Evolutionary conservation across 495 filamentous ascomycete genomes (phyloP).

Genomic region (Neurospora tetraspora): DNA sequence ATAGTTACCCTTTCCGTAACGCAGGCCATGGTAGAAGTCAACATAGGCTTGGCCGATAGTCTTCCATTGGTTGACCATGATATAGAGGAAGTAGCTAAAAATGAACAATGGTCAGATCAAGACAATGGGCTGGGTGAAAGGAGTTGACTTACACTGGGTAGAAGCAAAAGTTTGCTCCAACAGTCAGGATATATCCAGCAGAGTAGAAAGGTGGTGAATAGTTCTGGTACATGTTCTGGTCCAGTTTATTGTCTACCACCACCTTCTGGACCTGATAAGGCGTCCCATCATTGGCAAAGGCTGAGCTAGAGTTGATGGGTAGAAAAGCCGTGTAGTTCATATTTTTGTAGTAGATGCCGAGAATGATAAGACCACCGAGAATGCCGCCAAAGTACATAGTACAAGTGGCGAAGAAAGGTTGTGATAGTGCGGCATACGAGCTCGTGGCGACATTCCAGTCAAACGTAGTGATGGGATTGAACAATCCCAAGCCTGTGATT

Average conservation of each 20-base stretch:
- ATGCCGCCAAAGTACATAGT: slow-evolving; percentile 18
- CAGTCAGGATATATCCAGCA: slow-evolving; percentile 47
- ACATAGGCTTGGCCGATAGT: slow-evolving; percentile 20
- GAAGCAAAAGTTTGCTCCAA: slow-evolving; percentile 50
- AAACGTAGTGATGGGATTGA: slow-evolving; percentile 25
- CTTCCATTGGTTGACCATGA: slow-evolving; percentile 44
- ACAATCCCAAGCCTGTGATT: slow-evolving; percentile 16
- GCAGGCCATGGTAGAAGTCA: slow-evolving; percentile 34
- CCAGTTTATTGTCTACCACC: slow-evolving; percentile 39
- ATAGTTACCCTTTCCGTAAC: slow-evolving; percentile 35
- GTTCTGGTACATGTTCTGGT: slow-evolving; percentile 36
- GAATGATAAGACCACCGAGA: slow-evolving; percentile 29
- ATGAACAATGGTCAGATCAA: background rate
- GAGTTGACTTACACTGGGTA: slow-evolving; percentile 28
- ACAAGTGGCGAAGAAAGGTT: slow-evolving; percentile 25
- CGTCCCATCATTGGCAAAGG: slow-evolving; percentile 46
- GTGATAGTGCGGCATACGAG: slow-evolving; percentile 22
- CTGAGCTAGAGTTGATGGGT: slow-evolving; percentile 35
- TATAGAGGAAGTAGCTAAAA: slow-evolving; percentile 38
- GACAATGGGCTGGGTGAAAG: background rate
- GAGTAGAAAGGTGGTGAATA: slow-evolving; percentile 55
- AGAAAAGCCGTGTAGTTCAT: slow-evolving; percentile 42
- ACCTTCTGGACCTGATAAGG: slow-evolving; percentile 44
- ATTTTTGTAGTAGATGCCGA: slow-evolving; percentile 43
- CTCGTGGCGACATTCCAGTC: slow-evolving; percentile 25